Base-by-base conservation (phyloP, 1,284 basidiomycete species). In the Irpex sp. region DNA sequence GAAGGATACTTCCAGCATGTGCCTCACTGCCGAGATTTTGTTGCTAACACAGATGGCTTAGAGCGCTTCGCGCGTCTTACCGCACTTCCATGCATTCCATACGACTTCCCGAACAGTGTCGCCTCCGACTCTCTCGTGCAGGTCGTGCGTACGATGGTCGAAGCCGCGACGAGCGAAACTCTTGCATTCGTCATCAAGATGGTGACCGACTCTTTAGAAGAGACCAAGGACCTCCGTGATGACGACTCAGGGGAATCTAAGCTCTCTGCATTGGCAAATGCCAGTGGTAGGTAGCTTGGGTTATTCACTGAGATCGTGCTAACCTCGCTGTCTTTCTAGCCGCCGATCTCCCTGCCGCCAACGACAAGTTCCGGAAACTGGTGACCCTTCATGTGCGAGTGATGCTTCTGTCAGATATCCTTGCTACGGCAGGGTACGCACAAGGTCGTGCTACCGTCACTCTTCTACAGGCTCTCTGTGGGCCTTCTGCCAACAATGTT, bases 1-100 rank as follows among this genome's bases (percentile, higher is more conserved):
- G 94, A 97, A 73, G 96, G 96, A 7, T 84, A 99, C 57, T 96
- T 99, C 78, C 95, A 97, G 71, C 96, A 93, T 72, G 88, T 82
- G 40, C 88, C 87, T 38, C 94, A 98, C 73, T 94, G 93, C 80
- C 88, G 89, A 65, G 97, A 98, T 68, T 98, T 99, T 74, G 86
- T 98, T 67, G 77, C 81, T 17, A 83, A 85, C 59, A 82, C 85
- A 2, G 90, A 93, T 64, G 93, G 94, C 11, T 81, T 98, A 15
- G 82, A 88, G 51, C 83, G 85, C 62, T 78, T 99, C 26, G 88
- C 95, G 59, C 82, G 83, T 64, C 81, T 98, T 34, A 92, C 94
- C 59, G 84, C 86, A 38, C 80, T 97, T 36, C 93, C 96, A 4
- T 97, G 93, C 71, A 81, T 97, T 47, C 95, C 97, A 0, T 94